phyloP scores from a whole-genome alignment of 2,329 filamentous ascomycete genomes.

The Helminthosporium solani region DNA sequence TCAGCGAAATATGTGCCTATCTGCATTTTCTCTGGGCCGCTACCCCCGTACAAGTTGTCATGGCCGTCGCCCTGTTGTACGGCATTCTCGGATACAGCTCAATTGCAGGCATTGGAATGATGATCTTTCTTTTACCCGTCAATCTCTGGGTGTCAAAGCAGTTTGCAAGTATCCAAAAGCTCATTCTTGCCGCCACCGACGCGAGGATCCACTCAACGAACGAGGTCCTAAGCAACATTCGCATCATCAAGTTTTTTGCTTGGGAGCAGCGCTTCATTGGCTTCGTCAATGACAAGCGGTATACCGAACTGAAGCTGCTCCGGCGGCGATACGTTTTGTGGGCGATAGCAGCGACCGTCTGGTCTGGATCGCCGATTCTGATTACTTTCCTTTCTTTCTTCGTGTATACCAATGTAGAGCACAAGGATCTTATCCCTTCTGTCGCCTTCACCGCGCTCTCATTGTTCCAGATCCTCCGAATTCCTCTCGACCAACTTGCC shows the following conservation, averaged over 20 bases:
- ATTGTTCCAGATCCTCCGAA: slow-evolving; percentile 88
- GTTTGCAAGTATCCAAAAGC: slow-evolving; percentile 84
- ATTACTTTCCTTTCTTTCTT: slow-evolving; percentile 98
- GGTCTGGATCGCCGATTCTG: slow-evolving; percentile 92
- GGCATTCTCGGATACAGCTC: slow-evolving; percentile 88
- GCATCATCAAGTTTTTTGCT: slow-evolving; percentile 99
- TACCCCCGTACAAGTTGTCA: slow-evolving; percentile 81
- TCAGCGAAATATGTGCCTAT: slow-evolving; percentile 91
- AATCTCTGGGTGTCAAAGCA: slow-evolving; percentile 86
- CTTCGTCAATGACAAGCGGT: slow-evolving; percentile 85
- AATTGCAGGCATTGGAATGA: slow-evolving; percentile 87
- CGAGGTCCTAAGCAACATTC: slow-evolving; percentile 93
- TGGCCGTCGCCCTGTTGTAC: slow-evolving; percentile 82
- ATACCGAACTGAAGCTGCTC: slow-evolving; percentile 73
- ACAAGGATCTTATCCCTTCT: slow-evolving; percentile 85
- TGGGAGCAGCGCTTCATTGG: slow-evolving; percentile 92
- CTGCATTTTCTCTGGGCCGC: slow-evolving; percentile 93
- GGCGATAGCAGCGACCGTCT: slow-evolving; percentile 88
- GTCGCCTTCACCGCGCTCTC: slow-evolving; percentile 95
- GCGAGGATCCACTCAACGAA: slow-evolving; percentile 96
- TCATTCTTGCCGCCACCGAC: slow-evolving; percentile 89
- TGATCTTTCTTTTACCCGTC: slow-evolving; percentile 82
- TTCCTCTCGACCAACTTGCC: slow-evolving; percentile 91
- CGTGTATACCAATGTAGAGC: slow-evolving; percentile 85
- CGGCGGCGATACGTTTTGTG: slow-evolving; percentile 85